A percentile compares a stretch with the other conserved stretches of the same genome.
These are phyloP conservation scores for Raddia distichophylla DNA, from an alignment of 176 grass and related monocot genomes.

Conservation along the genomic window DNA sequence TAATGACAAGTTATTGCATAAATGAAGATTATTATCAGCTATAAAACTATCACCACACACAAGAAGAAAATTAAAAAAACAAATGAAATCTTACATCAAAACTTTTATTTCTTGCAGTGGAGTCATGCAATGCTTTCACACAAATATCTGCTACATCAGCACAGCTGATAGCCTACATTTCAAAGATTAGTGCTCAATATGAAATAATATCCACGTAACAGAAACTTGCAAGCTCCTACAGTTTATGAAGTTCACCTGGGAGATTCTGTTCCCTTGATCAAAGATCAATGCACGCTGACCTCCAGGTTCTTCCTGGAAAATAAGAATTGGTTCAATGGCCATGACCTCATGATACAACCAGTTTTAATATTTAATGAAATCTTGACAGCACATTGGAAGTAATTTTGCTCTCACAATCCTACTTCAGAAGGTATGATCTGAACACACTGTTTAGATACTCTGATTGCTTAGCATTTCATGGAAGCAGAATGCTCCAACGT, in stretches of 20 bases:
- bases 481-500: background rate
- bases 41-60: background rate
- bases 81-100: constrained; percentile 84
- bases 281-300: constrained; percentile 96
- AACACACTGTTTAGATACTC: background rate
- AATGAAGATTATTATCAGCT: constrained; percentile 1
- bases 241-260: constrained; percentile 65
- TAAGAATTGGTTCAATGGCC: background rate
- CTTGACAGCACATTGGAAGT: constrained; percentile 2
- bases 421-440: constrained; percentile 5
- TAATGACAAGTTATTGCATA: background rate
- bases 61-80: constrained; percentile 18
- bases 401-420: background rate
- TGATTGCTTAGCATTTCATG: constrained; percentile 1
- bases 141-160: constrained; percentile 98
- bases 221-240: background rate
- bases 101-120: constrained; percentile 97
- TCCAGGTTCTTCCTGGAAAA: constrained; percentile 96
- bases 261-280: constrained; percentile 96
- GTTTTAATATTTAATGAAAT: constrained; percentile 9
- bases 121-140: constrained; percentile 96
- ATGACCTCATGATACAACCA: constrained; percentile 11
- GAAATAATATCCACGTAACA: background rate
- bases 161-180: constrained; percentile 84
- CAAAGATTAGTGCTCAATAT: constrained; percentile 28